These are phyloP conservation scores for Alternaria tenuissima DNA, from an alignment of 2,329 filamentous ascomycete genomes.

Conservation along the genomic window DNA sequence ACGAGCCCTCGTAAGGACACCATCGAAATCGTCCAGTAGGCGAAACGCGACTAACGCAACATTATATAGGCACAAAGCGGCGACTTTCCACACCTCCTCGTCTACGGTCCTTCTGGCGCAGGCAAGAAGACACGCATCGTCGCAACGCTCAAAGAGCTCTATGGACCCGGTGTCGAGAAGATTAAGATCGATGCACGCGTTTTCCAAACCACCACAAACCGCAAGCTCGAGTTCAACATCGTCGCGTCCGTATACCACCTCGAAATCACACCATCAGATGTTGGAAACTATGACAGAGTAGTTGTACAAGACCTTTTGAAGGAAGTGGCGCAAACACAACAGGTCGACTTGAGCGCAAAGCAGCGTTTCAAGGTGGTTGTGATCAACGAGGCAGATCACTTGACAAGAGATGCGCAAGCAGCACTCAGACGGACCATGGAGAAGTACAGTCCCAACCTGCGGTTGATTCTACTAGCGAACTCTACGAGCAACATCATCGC, in stretches of 20 bases:
- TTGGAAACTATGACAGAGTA: conserved; percentile 94
- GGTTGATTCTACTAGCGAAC: conserved; percentile 91
- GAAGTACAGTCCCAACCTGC: conserved; percentile 95
- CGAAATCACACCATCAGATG: conserved; percentile 96
- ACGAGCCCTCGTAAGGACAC: conserved; percentile 75
- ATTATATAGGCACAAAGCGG: conserved; percentile 82
- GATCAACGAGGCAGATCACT: conserved; percentile 97
- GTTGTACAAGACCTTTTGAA: conserved; percentile 96
- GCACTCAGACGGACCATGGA: conserved; percentile 97
- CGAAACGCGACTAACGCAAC: conserved; percentile 15
- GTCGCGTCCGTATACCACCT: conserved; percentile 97
- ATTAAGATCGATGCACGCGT: conserved; percentile 99
- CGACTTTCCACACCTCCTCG: conserved; percentile 96
- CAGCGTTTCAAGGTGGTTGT: conserved; percentile 98
- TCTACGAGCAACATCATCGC: conserved; percentile 98
- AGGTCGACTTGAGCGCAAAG: conserved; percentile 90
- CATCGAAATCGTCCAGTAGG: conserved; percentile 8
- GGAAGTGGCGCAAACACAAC: conserved; percentile 97
- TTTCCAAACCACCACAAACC: conserved; percentile 93
- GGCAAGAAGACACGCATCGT: conserved; percentile 98
- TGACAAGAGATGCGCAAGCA: conserved; percentile 93
- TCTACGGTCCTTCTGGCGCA: conserved; percentile 95
- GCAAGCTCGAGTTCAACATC: conserved; percentile 99
- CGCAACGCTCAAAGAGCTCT: conserved; percentile 92
- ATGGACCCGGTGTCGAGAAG: conserved; percentile 96